Base-by-base conservation (phyloP, 2,329 filamentous ascomycete species). In the Penicillium rolfsii region DNA sequence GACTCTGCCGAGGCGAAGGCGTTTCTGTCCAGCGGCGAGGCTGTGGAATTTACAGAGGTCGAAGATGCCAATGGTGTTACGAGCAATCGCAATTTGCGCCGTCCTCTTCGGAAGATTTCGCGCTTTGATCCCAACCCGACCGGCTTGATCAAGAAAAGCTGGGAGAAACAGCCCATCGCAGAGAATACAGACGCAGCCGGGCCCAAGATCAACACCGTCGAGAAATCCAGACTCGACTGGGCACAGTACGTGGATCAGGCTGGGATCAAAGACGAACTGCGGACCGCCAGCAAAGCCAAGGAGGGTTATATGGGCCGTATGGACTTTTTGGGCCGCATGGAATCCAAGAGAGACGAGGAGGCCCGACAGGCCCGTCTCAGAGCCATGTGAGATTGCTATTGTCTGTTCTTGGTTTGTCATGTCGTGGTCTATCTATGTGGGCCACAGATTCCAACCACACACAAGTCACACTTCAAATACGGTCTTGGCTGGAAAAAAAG, bases 141-240 rank as follows among this genome's bases (percentile, higher is more conserved):
- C n/a, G 76, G 76, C 3, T 56, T 65, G 14, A 78, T 79, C 59
- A 77, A 79, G 68, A 79, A 77, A 62, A 80, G 73, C 66, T 79
- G 77, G 78, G 76, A 77, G 68, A 79, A 77, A 58, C 73, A 76
- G 40, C 57, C 76, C 60, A 56, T 65, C 24, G 57, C 69, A 0
- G 70, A 66, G 52, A 58, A 58, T 28, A 67, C 67, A 7, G 67
- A 68, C 33, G 63, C 79, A 70, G 67, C 82, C 75, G 76, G 83
- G 68, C 83, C 84, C 60, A 88, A 87, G 69, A 82, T 89, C 76
- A 89, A 87, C 65, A 87, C 86, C 0, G 85, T 89, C 53, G 85
- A 88, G 74, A 89, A 89, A 74, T 87, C 84, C 33, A 82, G 85
- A 56, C 76, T 88, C 68, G 87, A 89, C 67, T 89, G 87, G 87